These are phyloP conservation scores for Evansstolkia leycettana DNA, from an alignment of 495 filamentous ascomycete genomes.

Conservation along the genomic window DNA sequence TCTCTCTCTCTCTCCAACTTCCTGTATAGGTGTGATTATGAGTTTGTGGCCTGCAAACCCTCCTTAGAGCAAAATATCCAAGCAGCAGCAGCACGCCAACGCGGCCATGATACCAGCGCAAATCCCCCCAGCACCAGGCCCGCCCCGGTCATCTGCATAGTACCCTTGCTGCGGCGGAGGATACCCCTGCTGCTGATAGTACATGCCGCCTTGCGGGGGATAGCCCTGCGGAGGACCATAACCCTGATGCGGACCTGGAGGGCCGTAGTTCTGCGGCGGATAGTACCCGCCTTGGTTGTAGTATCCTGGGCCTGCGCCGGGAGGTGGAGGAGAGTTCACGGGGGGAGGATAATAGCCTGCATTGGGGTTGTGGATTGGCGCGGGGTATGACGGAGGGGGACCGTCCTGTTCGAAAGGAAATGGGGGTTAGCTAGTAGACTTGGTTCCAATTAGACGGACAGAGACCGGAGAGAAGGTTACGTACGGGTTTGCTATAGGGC, in stretches of 20 bases:
- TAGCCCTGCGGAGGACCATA: conserved; percentile 8
- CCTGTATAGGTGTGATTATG: no score
- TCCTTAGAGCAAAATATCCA: conserved; percentile 39
- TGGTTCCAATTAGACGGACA: background rate
- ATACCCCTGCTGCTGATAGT: conserved; percentile 31
- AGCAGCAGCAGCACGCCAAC: conserved; percentile 41
- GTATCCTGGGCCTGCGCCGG: conserved; percentile 17
- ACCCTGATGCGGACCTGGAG: conserved; percentile 9
- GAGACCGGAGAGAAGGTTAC: conserved; percentile 1
- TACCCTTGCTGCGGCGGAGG: conserved; percentile 32
- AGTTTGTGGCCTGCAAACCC: conserved; percentile 4
- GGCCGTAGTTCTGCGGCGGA: conserved; percentile 16
- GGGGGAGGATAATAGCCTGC: conserved; percentile 9
- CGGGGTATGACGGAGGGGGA: conserved; percentile 28
- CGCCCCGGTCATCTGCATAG: conserved; percentile 21
- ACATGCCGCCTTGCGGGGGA: conserved; percentile 24
- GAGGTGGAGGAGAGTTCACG: conserved; percentile 11
- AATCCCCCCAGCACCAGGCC: conserved; percentile 19
- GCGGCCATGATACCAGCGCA: conserved; percentile 37
- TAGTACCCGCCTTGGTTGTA: conserved; percentile 15
- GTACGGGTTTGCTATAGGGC: conserved; percentile 29
- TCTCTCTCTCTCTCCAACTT: no score
- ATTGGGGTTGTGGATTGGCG: conserved; percentile 19
- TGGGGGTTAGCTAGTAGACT: conserved; percentile 4
- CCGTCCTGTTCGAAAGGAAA: conserved; percentile 13